Evolutionary conservation across 371 early-diverging fungal species (phyloP), one percentile per base, ranked within the genome.

Genomic region (Basidiobolus meristosporus): DNA sequence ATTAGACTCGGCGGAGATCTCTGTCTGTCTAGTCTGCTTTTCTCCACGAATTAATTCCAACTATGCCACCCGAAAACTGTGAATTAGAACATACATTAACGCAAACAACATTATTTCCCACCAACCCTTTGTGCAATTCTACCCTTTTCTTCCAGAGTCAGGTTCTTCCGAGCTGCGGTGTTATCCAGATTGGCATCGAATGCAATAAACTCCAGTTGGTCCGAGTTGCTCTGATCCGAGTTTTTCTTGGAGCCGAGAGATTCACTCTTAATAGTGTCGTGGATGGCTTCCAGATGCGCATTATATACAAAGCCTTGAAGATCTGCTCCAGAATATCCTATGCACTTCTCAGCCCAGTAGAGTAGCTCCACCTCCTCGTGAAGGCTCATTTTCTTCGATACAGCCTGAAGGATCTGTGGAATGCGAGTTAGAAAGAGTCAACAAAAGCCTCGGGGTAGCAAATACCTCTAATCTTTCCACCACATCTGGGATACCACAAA

Each of bases 231-330:
- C 15, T 48, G 47, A 22, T 57, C 41, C 16, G 40, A 30, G 2
- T 48, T 55, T 19, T 54, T 51, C 53, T 41, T 63, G 48, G 44
- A 60, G 54, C 43, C 54, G 40, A 43, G 59, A 39, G 60, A 61
- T 10, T 54, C 57, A 21, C 61, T 59, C 42, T 71, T 64, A 22
- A 78, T 62, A 4, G 61, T 51, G 1, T 75, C 74, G 42, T 89
- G 90, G 45, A 91, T 77, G 0, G 90, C 80, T 43, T 81, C 86
- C 38, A 96, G 57, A 42, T 88, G 87, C 0, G 90, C 90, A 50
- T 82, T 84, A 51, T 90, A 90, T 5, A 92, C 52, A 18, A 96
- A 63, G 0, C 84, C 90, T 56, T 92, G 93, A 40, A 96, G 51
- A 60, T 96, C 97, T 0, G 97, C 97, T 3, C 93, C 92, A 0